Evolutionary conservation across 345 rosid genomes (phyloP).

Genomic region (Murraya paniculata): DNA sequence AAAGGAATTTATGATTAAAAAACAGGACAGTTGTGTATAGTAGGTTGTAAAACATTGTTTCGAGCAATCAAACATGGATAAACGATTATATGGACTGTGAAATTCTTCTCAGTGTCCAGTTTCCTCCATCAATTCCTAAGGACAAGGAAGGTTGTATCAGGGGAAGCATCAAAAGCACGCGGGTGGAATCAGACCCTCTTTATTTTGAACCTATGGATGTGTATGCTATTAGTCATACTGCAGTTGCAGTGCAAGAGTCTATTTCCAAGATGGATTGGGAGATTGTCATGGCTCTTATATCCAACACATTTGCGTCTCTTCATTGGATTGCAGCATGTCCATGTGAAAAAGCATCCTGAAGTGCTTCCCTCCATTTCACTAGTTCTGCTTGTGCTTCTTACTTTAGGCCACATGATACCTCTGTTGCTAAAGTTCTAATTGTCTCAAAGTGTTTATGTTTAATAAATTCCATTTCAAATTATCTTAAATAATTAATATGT

Average conservation of each 20-base stretch:
- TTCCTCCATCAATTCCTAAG: constrained; percentile 38
- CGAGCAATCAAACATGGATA: background rate
- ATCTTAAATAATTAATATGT: too few relatives aligned
- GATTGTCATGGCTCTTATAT: constrained; percentile 35
- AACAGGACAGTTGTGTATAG: constrained; percentile 46
- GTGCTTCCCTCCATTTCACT: constrained; percentile 40
- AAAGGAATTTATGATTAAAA: constrained; percentile 43
- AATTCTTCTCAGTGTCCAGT: constrained; percentile 30
- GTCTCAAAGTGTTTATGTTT: background rate
- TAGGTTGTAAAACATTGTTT: constrained; percentile 37
- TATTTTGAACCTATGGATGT: constrained; percentile 27
- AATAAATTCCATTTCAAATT: too few relatives aligned
- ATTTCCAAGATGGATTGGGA: constrained; percentile 49
- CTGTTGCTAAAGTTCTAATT: constrained; percentile 22
- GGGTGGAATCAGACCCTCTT: constrained; percentile 31
- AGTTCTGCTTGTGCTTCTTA: constrained; percentile 44
- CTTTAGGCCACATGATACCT: constrained; percentile 40
- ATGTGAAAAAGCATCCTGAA: constrained; percentile 35
- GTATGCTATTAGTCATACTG: constrained; percentile 22
- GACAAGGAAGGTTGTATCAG: constrained; percentile 16
- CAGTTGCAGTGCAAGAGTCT: constrained; percentile 11
- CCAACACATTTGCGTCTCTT: constrained; percentile 36
- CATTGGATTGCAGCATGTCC: constrained; percentile 36
- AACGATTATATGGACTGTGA: constrained; percentile 35
- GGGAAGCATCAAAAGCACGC: constrained; percentile 48